Base-by-base conservation (phyloP, 768 basidiomycete species). In the Mrakia blollopis region DNA sequence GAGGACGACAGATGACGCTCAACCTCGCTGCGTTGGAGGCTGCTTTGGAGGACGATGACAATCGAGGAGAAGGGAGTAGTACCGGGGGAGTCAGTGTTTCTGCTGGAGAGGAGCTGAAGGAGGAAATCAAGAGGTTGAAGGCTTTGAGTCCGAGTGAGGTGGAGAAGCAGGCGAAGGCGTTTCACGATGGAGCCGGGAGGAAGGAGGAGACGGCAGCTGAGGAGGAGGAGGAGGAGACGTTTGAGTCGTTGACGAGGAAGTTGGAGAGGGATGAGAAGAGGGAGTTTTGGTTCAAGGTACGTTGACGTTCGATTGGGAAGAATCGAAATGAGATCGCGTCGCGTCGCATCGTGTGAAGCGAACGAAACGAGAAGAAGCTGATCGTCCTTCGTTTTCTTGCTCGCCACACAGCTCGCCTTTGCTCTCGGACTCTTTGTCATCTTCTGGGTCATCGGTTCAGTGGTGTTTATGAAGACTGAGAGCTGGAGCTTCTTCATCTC, bases 11-110 rank as follows among this genome's bases (percentile, higher is more conserved):
- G 16, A 88, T 87, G 86, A 87, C 87, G 78, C 84, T 92, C 21
- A 91, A 92, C 81, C 79, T 91, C 52, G 87, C 88, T 78, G 90
- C 86, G 7, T 85, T 92, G 63, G 18, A 84, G 84, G 25, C 52
- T 16, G 52, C 14, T 7, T 23, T 54, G 52, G 52, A 54, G 41
- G 82, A 82, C 11, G 87, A 90, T 44, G 11, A 2, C 11, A 44
- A 13, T 44, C 44, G 44, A 1, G 44, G 44, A 44, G 44, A 44
- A 14, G 44, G 44, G 3, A 44, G 44, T 13, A 44, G 44, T 14
- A 11, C 44, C 11, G 44, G 44, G 81, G 85, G 90, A 18, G 87
- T 90, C 77, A 86, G 85, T 28, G 88, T 90, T 4, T n/a, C n/a
- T n/a, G 89, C 90, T 85, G 30, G 88, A 90, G 4, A 89, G 90